These are phyloP conservation scores for Lachancea thermotolerans DNA, from an alignment of 805 yeast species.

Conservation along the genomic window DNA sequence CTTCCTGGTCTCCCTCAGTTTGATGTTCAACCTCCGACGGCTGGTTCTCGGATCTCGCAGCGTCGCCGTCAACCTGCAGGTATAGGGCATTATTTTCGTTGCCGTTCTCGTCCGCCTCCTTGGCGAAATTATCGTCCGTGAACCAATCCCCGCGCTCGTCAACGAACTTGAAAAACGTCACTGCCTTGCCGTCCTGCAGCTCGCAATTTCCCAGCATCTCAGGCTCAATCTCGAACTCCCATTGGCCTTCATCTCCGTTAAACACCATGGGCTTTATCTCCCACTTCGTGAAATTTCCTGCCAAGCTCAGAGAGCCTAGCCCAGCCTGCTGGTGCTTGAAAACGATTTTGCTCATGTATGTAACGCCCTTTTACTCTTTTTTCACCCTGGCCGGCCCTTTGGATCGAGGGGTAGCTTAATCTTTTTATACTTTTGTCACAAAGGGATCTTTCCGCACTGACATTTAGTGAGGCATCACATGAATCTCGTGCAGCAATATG, in stretches of 20 bases:
- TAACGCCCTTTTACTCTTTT: not conserved
- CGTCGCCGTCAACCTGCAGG: slow-evolving; percentile 3
- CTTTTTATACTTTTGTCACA: slow-evolving; percentile 4
- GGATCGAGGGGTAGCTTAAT: not conserved
- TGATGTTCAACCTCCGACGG: not conserved
- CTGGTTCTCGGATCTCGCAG: not conserved
- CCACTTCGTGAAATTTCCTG: slow-evolving; percentile 37
- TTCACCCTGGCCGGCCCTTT: not conserved
- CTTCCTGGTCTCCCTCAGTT: slow-evolving; percentile 4
- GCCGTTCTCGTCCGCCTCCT: slow-evolving; percentile 32
- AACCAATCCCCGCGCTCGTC: slow-evolving; percentile 28
- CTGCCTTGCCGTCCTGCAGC: slow-evolving; percentile 13
- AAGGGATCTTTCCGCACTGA: slow-evolving; percentile 1
- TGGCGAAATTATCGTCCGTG: slow-evolving; percentile 23
- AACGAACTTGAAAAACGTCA: slow-evolving; percentile 24
- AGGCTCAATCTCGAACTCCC: slow-evolving; percentile 26
- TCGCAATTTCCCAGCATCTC: slow-evolving; percentile 15
- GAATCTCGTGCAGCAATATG: not conserved
- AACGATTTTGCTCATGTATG: slow-evolving; percentile 4
- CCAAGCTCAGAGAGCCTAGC: slow-evolving; percentile 27
- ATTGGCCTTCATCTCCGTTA: slow-evolving; percentile 11
- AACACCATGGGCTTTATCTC: slow-evolving; percentile 16
- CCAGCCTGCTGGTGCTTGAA: slow-evolving; percentile 3
- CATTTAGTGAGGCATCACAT: not conserved
- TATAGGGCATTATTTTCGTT: slow-evolving; percentile 35